Evolutionary conservation across 257 asterid species (phyloP).

Genomic region (Plectranthus barbatus): DNA sequence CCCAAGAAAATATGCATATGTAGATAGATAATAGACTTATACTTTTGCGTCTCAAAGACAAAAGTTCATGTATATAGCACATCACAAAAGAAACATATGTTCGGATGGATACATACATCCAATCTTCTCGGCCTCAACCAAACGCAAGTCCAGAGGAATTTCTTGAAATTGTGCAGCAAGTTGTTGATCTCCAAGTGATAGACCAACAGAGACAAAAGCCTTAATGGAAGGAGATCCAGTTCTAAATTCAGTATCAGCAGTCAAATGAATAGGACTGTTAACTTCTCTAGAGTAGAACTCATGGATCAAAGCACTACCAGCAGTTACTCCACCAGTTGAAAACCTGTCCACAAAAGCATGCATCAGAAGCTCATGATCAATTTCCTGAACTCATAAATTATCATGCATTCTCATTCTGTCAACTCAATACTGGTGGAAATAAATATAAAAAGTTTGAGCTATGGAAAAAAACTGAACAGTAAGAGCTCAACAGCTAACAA

Average conservation of each 20-base stretch:
- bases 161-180: slow-evolving; percentile 96
- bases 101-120: slow-evolving; percentile 57
- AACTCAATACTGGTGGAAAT: not conserved
- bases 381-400: too few relatives aligned
- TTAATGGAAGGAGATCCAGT: slow-evolving; percentile 50
- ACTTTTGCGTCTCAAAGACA: not conserved
- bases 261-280: slow-evolving; percentile 73
- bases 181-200: slow-evolving; percentile 82
- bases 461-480: too few relatives aligned
- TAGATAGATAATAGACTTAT: not conserved
- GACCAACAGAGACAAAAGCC: slow-evolving; percentile 46
- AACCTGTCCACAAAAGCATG: slow-evolving; percentile 36
- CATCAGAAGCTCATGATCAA: not conserved
- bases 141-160: slow-evolving; percentile 71
- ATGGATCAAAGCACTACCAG: slow-evolving; percentile 76
- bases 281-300: slow-evolving; percentile 71
- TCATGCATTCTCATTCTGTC: not conserved
- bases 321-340: slow-evolving; percentile 82
- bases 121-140: slow-evolving; percentile 88
- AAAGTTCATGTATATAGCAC: not conserved
- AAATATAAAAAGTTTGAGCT: not conserved
- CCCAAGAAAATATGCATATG: not conserved
- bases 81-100: not conserved
- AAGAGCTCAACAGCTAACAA: not conserved
- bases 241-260: slow-evolving; percentile 61